phyloP scores from a whole-genome alignment of 345 rosid species.

The Populus nigra region DNA sequence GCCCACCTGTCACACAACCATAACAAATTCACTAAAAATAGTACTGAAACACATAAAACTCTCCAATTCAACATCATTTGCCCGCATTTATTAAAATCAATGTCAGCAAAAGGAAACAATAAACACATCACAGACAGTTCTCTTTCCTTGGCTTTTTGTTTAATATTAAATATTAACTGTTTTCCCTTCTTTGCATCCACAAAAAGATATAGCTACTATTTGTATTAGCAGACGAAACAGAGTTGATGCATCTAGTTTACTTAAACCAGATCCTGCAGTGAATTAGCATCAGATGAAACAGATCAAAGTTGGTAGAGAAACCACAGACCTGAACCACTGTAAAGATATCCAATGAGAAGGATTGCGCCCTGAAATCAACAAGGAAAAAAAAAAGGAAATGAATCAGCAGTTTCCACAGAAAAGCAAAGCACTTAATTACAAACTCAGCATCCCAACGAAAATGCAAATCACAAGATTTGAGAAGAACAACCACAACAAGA shows the following conservation, averaged over 20 bases:
- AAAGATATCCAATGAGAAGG: slow-evolving; percentile 49
- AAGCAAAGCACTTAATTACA: neutral
- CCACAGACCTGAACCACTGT: slow-evolving; percentile 56
- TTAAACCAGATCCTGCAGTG: neutral
- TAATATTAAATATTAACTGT: neutral
- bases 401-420: slow-evolving; percentile 10
- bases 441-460: neutral
- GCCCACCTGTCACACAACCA: slow-evolving; percentile 36
- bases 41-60: neutral
- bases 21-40: slow-evolving; percentile 2
- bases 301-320: neutral
- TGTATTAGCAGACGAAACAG: neutral
- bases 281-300: neutral
- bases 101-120: neutral
- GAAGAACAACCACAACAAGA: slow-evolving; percentile 39
- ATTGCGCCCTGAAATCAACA: slow-evolving; percentile 58
- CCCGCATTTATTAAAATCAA: neutral
- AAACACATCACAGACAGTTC: neutral
- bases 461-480: neutral
- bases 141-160: neutral
- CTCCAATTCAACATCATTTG: neutral
- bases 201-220: neutral
- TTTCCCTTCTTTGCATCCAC: neutral
- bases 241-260: neutral
- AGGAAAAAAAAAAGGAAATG: neutral